Percentiles rank a stretch among this genome's conserved stretches.
Evolutionary conservation across 257 asterid species (phyloP).

Genomic region (Nicotiana otophora): DNA sequence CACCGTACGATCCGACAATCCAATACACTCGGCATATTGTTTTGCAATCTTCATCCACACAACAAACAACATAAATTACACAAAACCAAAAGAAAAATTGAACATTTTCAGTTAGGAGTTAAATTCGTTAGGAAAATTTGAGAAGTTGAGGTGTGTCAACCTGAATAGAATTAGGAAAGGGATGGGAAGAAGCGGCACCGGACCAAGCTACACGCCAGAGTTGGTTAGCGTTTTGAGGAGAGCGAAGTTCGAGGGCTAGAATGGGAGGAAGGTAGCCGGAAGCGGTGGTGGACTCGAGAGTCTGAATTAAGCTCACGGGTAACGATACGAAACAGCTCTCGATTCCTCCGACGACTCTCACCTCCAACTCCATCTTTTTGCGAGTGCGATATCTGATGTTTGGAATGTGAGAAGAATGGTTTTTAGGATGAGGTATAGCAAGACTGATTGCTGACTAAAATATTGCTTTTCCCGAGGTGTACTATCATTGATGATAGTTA

Average conservation of each 20-base stretch:
- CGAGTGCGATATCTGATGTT: background rate
- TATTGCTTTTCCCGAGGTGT: background rate
- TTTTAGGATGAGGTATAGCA: background rate
- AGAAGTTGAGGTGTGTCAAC: slow-evolving; percentile 19
- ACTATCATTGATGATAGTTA: background rate
- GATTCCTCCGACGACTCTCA: slow-evolving; percentile 61
- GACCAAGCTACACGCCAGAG: slow-evolving; percentile 89
- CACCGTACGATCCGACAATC: slow-evolving; percentile 53
- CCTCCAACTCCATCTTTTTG: slow-evolving; percentile 70
- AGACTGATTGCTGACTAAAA: background rate
- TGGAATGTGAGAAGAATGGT: background rate
- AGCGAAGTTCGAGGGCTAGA: slow-evolving; percentile 73
- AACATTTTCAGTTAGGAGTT: background rate
- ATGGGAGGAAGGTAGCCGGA: slow-evolving; percentile 78
- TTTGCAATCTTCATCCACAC: slow-evolving; percentile 56
- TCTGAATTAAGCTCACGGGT: slow-evolving; percentile 70
- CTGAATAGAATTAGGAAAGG: slow-evolving; percentile 73
- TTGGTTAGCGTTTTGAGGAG: slow-evolving; percentile 18
- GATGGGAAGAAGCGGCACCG: slow-evolving; percentile 75
- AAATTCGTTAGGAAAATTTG: too few species aligned
- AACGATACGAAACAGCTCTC: slow-evolving; percentile 81
- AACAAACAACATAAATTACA: background rate
- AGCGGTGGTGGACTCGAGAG: slow-evolving; percentile 51
- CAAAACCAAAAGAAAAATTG: background rate
- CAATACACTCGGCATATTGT: slow-evolving; percentile 87